Conservation (phyloP, 805 yeast species). For the Barnettozyma sucrosica region DNA sequence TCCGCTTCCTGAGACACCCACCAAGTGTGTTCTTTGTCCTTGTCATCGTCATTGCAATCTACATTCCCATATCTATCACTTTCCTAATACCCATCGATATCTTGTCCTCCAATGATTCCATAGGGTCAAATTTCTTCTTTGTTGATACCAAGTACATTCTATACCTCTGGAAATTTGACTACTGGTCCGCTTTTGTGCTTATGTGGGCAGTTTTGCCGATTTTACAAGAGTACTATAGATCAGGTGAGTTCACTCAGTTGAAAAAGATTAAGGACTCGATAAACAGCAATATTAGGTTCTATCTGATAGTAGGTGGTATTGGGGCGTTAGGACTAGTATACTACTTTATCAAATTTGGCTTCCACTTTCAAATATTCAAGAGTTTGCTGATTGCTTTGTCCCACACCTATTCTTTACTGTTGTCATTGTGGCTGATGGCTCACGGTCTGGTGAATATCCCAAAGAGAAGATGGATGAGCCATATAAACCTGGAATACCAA, state of each 20-base stretch:
- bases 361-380: slow-evolving; percentile 50
- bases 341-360: slow-evolving; percentile 48
- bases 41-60: slow-evolving; percentile 48
- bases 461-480: slow-evolving; percentile 36
- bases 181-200: slow-evolving; percentile 74
- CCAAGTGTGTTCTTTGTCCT: slow-evolving; percentile 21
- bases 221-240: slow-evolving; percentile 64
- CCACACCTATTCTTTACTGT: slow-evolving; percentile 66
- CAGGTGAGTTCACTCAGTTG: slow-evolving; percentile 53
- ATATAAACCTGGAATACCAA: slow-evolving; percentile 27
- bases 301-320: slow-evolving; percentile 46
- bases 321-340: slow-evolving; percentile 55
- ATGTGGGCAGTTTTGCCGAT: slow-evolving; percentile 77
- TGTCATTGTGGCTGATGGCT: slow-evolving; percentile 81
- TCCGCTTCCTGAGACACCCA: slow-evolving; percentile 18
- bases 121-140: slow-evolving; percentile 33
- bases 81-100: slow-evolving; percentile 72
- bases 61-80: slow-evolving; percentile 69
- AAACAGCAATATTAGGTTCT: slow-evolving; percentile 52
- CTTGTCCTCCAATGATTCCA: slow-evolving; percentile 39
- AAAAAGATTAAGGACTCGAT: slow-evolving; percentile 52
- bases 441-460: slow-evolving; percentile 74
- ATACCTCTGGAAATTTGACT: slow-evolving; percentile 65
- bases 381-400: slow-evolving; percentile 68
- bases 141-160: slow-evolving; percentile 43